Base-by-base conservation (phyloP, 176 grass and related monocot species). In the Secale cereale region DNA sequence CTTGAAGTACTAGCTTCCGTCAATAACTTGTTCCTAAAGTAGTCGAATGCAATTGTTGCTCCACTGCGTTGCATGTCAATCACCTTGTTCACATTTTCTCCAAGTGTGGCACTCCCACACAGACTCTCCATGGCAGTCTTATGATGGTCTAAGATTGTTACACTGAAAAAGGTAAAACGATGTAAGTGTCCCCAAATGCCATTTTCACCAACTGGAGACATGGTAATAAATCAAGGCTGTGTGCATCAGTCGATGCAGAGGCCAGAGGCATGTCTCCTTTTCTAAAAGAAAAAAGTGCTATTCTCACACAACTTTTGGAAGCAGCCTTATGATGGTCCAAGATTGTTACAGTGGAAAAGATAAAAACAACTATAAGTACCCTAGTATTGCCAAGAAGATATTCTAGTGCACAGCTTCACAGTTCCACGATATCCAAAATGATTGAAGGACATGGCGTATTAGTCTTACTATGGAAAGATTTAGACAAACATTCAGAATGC, bases 31-130 rank as follows among this genome's bases (percentile, higher is more conserved):
- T 92, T 67, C 63, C 70, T 90, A 72, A 98, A 98, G 85, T 94
- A 98, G 37, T 95, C 96, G 78, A 95, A 94, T 4, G 96, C 96
- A 85, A 98, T 95, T 72, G 96, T 98, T 48, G 96, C 93, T 23
- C 91, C 96, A 81, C 96, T 98, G 27, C 70, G 89, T 75, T 98
- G 85, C 96, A 94, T 95, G 83, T 98, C 96, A 80, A 98, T 94
- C 27, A 98, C 79, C 80, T 92, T 95, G 19, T 77, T 90, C 61
- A 98, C 96, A 77, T 98, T 98, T 83, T 94, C 25, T 20, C 86
- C 89, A 46, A 89, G 70, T 10, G 59, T 85, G 5, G 30, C 37
- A 63, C 92, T 88, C 46, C 59, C 89, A 35, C 83, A 88, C 35
- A 98, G 82, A 84, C 81, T 79, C 86, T 98, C 89, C 35, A 90